Evolutionary conservation across 2,329 filamentous ascomycete genomes (phyloP).

Genomic region (Pseudogymnoascus verrucosus): DNA sequence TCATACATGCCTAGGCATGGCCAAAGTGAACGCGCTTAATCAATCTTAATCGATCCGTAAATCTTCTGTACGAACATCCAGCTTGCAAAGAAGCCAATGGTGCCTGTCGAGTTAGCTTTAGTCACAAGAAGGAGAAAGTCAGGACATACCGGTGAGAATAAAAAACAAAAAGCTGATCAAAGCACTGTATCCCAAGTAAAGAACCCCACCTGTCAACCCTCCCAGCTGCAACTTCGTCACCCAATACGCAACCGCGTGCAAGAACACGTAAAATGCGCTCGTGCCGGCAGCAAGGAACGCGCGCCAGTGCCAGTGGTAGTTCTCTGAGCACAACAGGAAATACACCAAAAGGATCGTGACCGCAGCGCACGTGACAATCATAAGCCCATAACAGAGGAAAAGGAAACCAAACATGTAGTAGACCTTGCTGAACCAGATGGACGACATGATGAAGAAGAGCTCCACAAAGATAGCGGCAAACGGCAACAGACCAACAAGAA

Average conservation of each 20-base stretch:
- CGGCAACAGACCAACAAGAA: conserved; percentile 84
- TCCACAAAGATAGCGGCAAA: conserved; percentile 98
- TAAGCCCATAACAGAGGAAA: conserved; percentile 93
- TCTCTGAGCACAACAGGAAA: conserved; percentile 90
- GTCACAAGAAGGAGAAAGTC: conserved; percentile 8
- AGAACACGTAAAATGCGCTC: conserved; percentile 84
- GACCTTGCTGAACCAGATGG: conserved; percentile 96
- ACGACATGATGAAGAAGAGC: conserved; percentile 98
- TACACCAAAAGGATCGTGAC: conserved; percentile 94
- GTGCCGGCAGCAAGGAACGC: conserved; percentile 87
- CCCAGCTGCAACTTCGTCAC: conserved; percentile 78
- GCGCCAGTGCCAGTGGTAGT: conserved; percentile 99
- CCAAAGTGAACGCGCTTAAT: conserved; percentile 40
- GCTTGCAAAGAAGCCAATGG: conserved; percentile 91
- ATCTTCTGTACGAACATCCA: conserved; percentile 94
- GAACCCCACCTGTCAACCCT: conserved; percentile 74
- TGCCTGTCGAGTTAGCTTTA: conserved; percentile 47
- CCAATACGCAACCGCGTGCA: conserved; percentile 87
- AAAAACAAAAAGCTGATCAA: conserved; percentile 88
- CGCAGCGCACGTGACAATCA: conserved; percentile 90
- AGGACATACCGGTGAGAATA: conserved; percentile 75
- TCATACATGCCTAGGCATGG: background rate
- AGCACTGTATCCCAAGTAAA: conserved; percentile 89
- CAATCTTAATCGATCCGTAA: conserved; percentile 96
- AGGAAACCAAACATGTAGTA: conserved; percentile 99